Evolutionary conservation across 192 early-diverging fungal genomes (phyloP).

Genomic region (Dissophora globulifera): DNA sequence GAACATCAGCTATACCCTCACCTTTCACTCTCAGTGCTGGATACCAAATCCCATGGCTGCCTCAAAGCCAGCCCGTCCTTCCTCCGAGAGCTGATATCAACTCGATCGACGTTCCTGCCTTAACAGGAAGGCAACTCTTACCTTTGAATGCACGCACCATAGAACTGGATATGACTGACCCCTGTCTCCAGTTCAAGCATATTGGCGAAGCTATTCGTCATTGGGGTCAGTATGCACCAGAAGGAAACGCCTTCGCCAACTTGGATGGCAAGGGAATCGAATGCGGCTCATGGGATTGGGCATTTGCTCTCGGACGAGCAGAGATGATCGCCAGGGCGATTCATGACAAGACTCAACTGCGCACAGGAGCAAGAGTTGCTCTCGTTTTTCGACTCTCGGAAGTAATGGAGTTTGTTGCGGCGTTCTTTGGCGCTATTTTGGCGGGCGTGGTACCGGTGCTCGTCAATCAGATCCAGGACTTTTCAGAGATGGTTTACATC

Average conservation of each 20-base stretch:
- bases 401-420: constrained; percentile 78
- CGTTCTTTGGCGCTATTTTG: constrained; percentile 78
- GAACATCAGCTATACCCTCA: background rate
- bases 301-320: constrained; percentile 69
- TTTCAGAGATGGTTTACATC: constrained; percentile 78
- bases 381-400: constrained; percentile 83
- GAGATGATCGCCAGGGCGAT: constrained; percentile 73
- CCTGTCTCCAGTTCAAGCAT: constrained; percentile 62
- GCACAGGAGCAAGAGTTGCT: constrained; percentile 72
- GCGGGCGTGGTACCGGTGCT: constrained; percentile 83
- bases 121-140: constrained; percentile 57
- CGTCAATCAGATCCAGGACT: constrained; percentile 78
- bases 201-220: constrained; percentile 73
- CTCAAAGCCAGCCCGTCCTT: constrained; percentile 32
- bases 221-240: constrained; percentile 64
- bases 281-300: constrained; percentile 70
- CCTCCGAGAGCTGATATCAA: constrained; percentile 41
- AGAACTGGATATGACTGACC: constrained; percentile 16
- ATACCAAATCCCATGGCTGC: constrained; percentile 46
- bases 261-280: constrained; percentile 78
- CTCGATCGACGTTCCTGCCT: constrained; percentile 45
- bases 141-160: constrained; percentile 51
- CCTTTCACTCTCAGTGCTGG: constrained; percentile 26
- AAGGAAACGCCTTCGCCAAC: constrained; percentile 67
- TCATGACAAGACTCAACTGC: constrained; percentile 65